Evolutionary conservation across 441 rosid species (phyloP), one percentile per base, ranked within the genome.

Genomic region (Biscutella laevigata): DNA sequence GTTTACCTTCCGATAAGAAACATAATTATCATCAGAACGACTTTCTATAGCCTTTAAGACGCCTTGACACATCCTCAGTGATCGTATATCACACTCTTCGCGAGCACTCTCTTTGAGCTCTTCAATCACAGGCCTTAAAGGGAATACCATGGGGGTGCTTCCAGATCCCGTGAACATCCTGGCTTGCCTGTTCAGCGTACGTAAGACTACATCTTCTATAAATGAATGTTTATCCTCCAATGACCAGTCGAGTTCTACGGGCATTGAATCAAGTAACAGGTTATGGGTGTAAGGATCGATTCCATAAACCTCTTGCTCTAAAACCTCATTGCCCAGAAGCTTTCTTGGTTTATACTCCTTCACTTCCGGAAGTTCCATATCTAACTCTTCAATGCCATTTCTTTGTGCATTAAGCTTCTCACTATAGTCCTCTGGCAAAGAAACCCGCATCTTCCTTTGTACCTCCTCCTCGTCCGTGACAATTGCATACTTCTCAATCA

Each of bases 331-430:
- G 36, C 97, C 99, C 49, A 80, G 94, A 69, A 69, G 74, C 71
- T 94, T 94, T 66, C 99, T 79, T 52, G 97, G 99, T 68, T 85
- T 90, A 53, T 65, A 94, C 60, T 83, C 96, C 78, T 94, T 94
- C 37, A 94, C 96, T 75, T 94, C 99, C 52, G 99, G 99, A 78
- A 94, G 99, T 67, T 94, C 99, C 99, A 94, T 84, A 74, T 94
- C 99, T 68, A 78, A 72, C 70, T 92, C 99, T 74, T 94, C 99
- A 35, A 71, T 68, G 48, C 99, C 95, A 79, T 71, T 87, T 75
- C 65, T 80, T 80, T 83, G 95, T 34, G 95, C 89, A 48, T 73
- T 78, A 57, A 94, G 96, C 79, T 87, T 94, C 85, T 89, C 99
- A 39, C 72, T 71, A 73, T 87, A 94, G 74, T 94, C 95, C 73